Percentiles rank a stretch among this genome's conserved stretches.
phyloP scores from a whole-genome alignment of 495 filamentous ascomycete genomes.

The Neurospora sp. region DNA sequence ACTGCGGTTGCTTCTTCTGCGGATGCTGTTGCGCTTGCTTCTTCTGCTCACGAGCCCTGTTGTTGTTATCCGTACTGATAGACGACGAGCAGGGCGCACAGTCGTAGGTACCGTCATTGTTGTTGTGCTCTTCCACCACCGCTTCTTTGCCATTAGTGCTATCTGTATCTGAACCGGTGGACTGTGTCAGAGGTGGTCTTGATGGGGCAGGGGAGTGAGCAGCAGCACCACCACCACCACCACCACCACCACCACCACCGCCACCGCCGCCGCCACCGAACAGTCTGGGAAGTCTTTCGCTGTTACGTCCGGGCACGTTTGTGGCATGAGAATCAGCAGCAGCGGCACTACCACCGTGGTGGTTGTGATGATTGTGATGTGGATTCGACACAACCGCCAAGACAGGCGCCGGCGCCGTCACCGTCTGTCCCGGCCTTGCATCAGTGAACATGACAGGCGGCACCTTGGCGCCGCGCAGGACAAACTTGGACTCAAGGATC shows the following conservation, averaged over 20 bases:
- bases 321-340: not conserved
- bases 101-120: not conserved
- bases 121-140: not conserved
- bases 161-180: not conserved
- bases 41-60: not conserved
- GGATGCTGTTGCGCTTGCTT: not conserved
- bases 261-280: not conserved
- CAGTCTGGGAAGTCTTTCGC: not conserved
- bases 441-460: not conserved
- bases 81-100: not conserved
- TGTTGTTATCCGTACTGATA: not conserved
- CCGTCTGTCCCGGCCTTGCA: not conserved
- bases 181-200: not conserved
- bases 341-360: not conserved
- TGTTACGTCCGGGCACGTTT: not conserved
- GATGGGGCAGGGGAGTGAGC: not conserved
- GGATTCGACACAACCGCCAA: not conserved
- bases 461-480: conserved; percentile 10
- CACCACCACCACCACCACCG: not conserved
- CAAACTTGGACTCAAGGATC: conserved; percentile 15
- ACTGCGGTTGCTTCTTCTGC: not conserved
- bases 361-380: not conserved
- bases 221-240: not conserved
- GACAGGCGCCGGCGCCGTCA: not conserved
- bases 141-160: not conserved